Evolutionary conservation across 345 rosid species (phyloP), one percentile per base, ranked within the genome.

Genomic region (Alliaria petiolata): DNA sequence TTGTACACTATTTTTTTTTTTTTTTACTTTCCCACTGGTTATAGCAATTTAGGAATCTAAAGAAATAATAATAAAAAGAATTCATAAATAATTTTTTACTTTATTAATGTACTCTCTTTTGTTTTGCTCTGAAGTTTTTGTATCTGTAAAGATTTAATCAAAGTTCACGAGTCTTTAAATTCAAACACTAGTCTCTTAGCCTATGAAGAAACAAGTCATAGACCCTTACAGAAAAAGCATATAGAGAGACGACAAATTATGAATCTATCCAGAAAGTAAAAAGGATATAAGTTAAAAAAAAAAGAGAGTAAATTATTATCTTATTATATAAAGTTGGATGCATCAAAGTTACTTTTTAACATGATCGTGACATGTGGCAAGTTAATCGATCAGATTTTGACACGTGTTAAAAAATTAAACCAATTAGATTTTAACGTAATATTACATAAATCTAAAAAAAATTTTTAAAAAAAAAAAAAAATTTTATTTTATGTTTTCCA

Each of bases 41-140:
- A 59, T 76, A 69, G 79, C 47, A 60, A 61, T 35, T 59, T 62
- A 69, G 70, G 59, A 69, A 38, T 30, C 51, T 45, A 47, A 53
- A 45, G 26, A 38, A 61, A 65, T 25, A 54, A 56, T 46, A 17
- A 57, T 57, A 25, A 61, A 43, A 39, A 11, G 5, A 17, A 65
- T 40, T 71, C 38, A 67, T 67, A 59, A 66, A 74, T 73, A 56
- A 13, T 1, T 8, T 46, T 9, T 26, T 36, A 35, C 12, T 45
- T 36, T 17, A 19, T 13, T 45, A 1, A 31, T 12, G 25, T 22
- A 22, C 2, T 19, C 2, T 39, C 12, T 34, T 43, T n/a, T 57
- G 47, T 25, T 19, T 51, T 62, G 36, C 38, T 34, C 14, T 57
- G 31, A 30, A 17, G 12, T 26, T 58, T 47, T 30, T 53, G 16